Evolutionary conservation across 2,329 filamentous ascomycete species (phyloP), one percentile per base, ranked within the genome.

Genomic region (Simplicillium sp.): DNA sequence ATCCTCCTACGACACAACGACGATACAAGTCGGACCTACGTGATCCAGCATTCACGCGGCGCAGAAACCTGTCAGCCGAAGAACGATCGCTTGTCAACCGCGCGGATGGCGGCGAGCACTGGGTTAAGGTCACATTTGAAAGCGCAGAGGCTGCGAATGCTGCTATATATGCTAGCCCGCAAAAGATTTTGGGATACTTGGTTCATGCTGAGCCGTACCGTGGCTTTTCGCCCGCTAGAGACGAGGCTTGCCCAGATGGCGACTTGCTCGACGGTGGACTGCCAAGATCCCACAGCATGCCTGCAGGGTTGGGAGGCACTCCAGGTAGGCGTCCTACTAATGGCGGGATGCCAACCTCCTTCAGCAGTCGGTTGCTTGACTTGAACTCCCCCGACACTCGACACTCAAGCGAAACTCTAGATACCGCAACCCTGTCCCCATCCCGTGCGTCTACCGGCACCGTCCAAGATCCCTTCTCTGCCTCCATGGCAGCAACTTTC

Each of bases 61-160:
- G 76, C 39, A 67, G 70, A 33, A 74, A 75, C 9, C 65, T 95
- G 39, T 84, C 82, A 2, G 65, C 75, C 14, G 81, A 83, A 31
- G 86, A 94, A 52, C 78, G 88, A 42, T 70, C 74, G 40, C 84
- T 89, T 58, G 86, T 90, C 54, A 87, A 89, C 61, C 77, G 74
- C 46, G 88, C 87, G 46, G 83, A 82, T 36, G 85, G 87, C 38
- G 90, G 90, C 34, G 76, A 84, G 50, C 86, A 95, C 67, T 97
- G 90, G 90, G 87, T 96, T 52, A 88, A 88, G 59, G 70, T 89
- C 41, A 89, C 84, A 1, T 89, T 87, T 53, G 84, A 87, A 61
- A 85, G 80, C 34, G 70, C 73, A 37, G 75, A 83, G 49, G 80
- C 83, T 2, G 84, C 82, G 15, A 81, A 85, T 44, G 69, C 77